A percentile compares a stretch with the other conserved stretches of the same genome.
phyloP scores from a whole-genome alignment of 257 asterid genomes.

The Cordia subcordata region DNA sequence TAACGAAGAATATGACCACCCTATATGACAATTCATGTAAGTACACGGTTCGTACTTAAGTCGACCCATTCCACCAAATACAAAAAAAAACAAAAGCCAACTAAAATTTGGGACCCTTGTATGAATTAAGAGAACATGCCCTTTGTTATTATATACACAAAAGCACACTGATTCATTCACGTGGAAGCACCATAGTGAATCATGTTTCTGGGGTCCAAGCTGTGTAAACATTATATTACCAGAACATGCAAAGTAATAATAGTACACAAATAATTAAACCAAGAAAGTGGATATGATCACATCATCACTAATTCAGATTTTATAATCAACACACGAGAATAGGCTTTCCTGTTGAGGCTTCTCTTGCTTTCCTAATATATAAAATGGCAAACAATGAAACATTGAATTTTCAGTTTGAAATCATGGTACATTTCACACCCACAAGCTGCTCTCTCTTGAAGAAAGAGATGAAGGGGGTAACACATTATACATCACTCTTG shows the following conservation, averaged over 20 bases:
- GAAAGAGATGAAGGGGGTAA: conserved; percentile 10
- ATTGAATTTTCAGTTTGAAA: not conserved
- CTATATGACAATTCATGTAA: too few relatives aligned
- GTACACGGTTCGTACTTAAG: not conserved
- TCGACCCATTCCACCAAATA: not conserved
- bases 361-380: too few relatives aligned
- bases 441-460: not conserved
- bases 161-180: conserved; percentile 4
- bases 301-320: too few relatives aligned
- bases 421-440: conserved; percentile 11
- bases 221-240: conserved; percentile 5
- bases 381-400: conserved; percentile 4
- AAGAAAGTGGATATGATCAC: too few relatives aligned
- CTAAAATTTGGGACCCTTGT: not conserved
- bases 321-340: too few relatives aligned
- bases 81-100: not conserved
- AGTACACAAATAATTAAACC: not conserved
- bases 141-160: too few relatives aligned
- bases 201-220: conserved; percentile 15
- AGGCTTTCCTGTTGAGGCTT: too few relatives aligned
- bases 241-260: conserved; percentile 7
- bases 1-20: too few relatives aligned
- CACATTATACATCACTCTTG: conserved; percentile 21
- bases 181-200: conserved; percentile 7
- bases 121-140: not conserved